Conservation (phyloP, 495 filamentous ascomycete genomes). For the Hypoxylon trugodes region DNA sequence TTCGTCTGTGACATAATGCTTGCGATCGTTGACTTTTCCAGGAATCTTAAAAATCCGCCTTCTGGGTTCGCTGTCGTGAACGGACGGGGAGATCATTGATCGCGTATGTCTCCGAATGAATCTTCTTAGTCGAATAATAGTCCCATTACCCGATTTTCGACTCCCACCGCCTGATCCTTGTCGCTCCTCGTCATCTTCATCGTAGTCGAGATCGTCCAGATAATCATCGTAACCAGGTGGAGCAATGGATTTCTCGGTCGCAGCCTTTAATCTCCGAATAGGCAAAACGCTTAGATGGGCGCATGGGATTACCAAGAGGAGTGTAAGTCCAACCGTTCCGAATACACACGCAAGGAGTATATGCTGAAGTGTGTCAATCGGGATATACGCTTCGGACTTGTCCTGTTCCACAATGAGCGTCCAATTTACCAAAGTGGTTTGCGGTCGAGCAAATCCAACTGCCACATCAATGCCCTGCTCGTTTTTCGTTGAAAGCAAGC, state of each 20-base stretch:
- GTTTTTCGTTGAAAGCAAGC: conserved; percentile 70
- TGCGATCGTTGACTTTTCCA: conserved; percentile 76
- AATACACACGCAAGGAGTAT: conserved; percentile 87
- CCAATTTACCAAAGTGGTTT: conserved; percentile 76
- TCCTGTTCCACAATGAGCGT: conserved; percentile 81
- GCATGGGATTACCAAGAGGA: conserved; percentile 75
- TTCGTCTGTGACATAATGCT: conserved; percentile 82
- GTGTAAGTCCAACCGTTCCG: conserved; percentile 73
- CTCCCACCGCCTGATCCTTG: conserved; percentile 46
- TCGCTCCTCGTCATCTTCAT: conserved; percentile 50
- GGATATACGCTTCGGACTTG: conserved; percentile 74
- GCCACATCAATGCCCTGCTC: conserved; percentile 72
- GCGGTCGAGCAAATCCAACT: conserved; percentile 74
- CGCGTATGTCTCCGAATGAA: conserved; percentile 44
- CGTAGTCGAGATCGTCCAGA: conserved; percentile 51
- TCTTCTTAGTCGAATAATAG: conserved; percentile 47
- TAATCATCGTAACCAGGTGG: conserved; percentile 66
- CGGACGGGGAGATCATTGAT: conserved; percentile 42
- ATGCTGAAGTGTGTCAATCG: conserved; percentile 74
- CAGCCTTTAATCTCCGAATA: conserved; percentile 77
- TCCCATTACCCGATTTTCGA: conserved; percentile 51
- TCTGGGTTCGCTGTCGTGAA: conserved; percentile 54
- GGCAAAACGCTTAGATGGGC: conserved; percentile 83
- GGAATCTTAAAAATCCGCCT: conserved; percentile 80
- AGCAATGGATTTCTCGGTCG: conserved; percentile 78